Conservation (phyloP, 768 basidiomycete species). For the Cyclocybe aegerita region DNA sequence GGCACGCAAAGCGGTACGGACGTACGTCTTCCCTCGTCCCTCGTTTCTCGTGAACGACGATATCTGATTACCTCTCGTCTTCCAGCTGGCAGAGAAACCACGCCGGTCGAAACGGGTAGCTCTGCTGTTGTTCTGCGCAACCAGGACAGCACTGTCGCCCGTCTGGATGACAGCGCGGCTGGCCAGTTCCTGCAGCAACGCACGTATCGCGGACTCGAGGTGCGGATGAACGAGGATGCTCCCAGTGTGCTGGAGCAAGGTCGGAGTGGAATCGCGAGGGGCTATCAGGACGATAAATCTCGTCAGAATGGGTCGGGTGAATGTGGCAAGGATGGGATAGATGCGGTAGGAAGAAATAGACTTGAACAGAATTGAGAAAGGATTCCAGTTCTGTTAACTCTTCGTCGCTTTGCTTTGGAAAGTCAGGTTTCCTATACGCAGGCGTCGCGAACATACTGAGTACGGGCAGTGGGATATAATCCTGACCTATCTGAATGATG, state of each 20-base stretch:
- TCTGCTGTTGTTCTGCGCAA: conserved; percentile 60
- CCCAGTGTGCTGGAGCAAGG: conserved; percentile 88
- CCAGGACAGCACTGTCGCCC: conserved; percentile 58
- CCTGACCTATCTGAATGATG: too few species aligned
- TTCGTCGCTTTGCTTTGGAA: too few species aligned
- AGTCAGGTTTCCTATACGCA: too few species aligned
- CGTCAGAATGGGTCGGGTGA: conserved; percentile 9
- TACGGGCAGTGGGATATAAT: too few species aligned
- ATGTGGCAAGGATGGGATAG: too few species aligned
- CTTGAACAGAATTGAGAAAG: too few species aligned
- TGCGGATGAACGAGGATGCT: conserved; percentile 70
- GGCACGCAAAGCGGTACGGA: conserved; percentile 72
- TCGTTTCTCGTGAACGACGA: background rate
- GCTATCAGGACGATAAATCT: conserved; percentile 64
- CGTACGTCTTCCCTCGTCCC: conserved; percentile 12
- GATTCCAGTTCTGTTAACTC: too few species aligned
- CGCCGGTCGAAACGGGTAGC: background rate
- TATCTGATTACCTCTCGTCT: background rate
- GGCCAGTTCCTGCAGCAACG: conserved; percentile 74
- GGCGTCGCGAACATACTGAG: too few species aligned
- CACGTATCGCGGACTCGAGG: conserved; percentile 80
- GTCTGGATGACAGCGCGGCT: conserved; percentile 75
- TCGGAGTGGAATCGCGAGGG: conserved; percentile 83
- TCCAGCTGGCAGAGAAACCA: conserved; percentile 7
- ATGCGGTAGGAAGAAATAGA: too few species aligned